Conservation (phyloP, 345 rosid genomes). For the Ceriops decandra region DNA sequence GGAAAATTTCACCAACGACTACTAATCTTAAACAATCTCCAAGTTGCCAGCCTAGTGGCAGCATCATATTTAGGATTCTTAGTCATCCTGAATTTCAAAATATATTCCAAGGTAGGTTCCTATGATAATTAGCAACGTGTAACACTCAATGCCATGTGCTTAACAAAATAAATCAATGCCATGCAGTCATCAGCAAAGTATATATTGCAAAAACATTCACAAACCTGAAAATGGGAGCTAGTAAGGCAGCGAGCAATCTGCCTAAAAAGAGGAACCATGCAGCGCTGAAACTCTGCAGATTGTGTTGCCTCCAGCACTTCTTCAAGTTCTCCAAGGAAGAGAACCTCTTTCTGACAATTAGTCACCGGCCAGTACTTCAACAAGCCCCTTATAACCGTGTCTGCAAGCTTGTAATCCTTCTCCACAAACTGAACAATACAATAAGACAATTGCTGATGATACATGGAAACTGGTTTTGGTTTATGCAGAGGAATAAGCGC, state of each 20-base stretch:
- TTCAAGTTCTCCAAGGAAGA: conserved; percentile 89
- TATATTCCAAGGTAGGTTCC: background rate
- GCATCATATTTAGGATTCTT: background rate
- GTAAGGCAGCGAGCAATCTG: conserved; percentile 78
- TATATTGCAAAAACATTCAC: conserved; percentile 8
- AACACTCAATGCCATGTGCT: background rate
- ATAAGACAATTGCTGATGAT: conserved; percentile 87
- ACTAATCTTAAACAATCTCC: background rate
- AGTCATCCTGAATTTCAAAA: background rate
- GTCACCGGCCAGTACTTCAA: conserved; percentile 87
- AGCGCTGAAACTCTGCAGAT: conserved; percentile 76
- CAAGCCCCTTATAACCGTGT: conserved; percentile 74
- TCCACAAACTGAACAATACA: conserved; percentile 86
- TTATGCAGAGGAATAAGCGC: conserved; percentile 89
- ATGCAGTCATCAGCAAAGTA: background rate
- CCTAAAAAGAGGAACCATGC: conserved; percentile 82
- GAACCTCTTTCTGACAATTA: conserved; percentile 83
- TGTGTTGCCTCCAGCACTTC: conserved; percentile 91
- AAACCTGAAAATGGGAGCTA: conserved; percentile 90
- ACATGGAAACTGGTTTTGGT: conserved; percentile 58
- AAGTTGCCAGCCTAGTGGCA: background rate
- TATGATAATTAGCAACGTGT: background rate
- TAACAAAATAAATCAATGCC: background rate
- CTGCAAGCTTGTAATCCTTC: conserved; percentile 87
- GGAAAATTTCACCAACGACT: background rate